These are phyloP conservation scores for Acacia crassicarpa DNA, from an alignment of 306 rosid genomes.

Conservation along the genomic window DNA sequence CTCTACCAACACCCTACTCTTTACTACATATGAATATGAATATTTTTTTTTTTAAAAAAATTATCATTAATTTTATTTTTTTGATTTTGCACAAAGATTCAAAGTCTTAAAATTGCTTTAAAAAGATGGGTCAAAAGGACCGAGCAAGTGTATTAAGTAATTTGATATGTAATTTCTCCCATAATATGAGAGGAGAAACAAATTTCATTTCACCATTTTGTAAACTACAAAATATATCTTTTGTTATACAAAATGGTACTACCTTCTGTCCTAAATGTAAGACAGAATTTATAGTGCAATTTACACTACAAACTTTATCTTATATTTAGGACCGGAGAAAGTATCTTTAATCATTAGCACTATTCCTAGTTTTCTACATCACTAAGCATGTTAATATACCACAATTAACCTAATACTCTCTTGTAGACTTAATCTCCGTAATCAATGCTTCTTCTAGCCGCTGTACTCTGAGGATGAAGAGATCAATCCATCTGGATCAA, in stretches of 20 bases:
- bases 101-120: background rate
- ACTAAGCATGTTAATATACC: background rate
- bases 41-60: too few species aligned
- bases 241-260: background rate
- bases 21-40: too few species aligned
- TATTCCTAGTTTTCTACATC: slow-evolving; percentile 26
- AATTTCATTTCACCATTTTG: slow-evolving; percentile 25
- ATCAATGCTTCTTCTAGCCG: slow-evolving; percentile 19
- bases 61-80: too few species aligned
- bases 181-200: background rate
- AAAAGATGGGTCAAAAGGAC: background rate
- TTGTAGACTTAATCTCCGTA: background rate
- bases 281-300: too few species aligned
- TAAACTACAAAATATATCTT: slow-evolving; percentile 13
- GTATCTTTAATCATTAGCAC: background rate
- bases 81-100: background rate
- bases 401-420: slow-evolving; percentile 16
- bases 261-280: too few species aligned
- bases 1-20: too few species aligned
- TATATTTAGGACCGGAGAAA: too few species aligned
- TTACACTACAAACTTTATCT: too few species aligned
- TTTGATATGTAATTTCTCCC: slow-evolving; percentile 6
- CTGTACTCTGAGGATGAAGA: slow-evolving; percentile 51
- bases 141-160: background rate
- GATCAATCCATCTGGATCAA: slow-evolving; percentile 25